These are phyloP conservation scores for Schizopora paradoxa DNA, from an alignment of 1,284 basidiomycete species.

Conservation along the genomic window DNA sequence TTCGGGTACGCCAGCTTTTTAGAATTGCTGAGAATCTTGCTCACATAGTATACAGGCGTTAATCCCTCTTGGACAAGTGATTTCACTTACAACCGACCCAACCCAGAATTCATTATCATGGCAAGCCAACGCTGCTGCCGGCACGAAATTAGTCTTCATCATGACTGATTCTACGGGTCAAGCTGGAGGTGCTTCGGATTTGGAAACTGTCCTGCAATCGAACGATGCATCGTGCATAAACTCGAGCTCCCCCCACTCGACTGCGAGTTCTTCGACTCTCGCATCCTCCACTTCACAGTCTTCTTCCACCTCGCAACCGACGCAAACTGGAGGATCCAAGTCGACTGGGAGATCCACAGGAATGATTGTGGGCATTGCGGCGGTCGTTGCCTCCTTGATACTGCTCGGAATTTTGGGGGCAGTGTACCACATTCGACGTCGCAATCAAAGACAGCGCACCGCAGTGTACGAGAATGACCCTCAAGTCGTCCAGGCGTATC, in stretches of 20 bases:
- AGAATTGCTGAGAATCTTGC: background rate
- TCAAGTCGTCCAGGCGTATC: too few relatives aligned
- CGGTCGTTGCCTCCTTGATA: slow-evolving; percentile 46
- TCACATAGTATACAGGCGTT: slow-evolving; percentile 41
- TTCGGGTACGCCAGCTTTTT: slow-evolving; percentile 44
- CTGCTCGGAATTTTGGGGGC: slow-evolving; percentile 45
- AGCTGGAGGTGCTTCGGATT: slow-evolving; percentile 53
- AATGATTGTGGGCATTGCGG: slow-evolving; percentile 47
- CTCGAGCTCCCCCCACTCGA: slow-evolving; percentile 45
- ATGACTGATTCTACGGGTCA: slow-evolving; percentile 52
- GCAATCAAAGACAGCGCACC: too few relatives aligned
- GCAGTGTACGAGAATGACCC: too few relatives aligned
- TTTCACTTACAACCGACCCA: slow-evolving; percentile 40
- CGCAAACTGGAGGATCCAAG: too few relatives aligned
- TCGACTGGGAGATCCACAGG: slow-evolving; percentile 46
- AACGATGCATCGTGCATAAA: slow-evolving; percentile 50
- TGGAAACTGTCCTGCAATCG: slow-evolving; percentile 40
- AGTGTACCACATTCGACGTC: slow-evolving; percentile 38
- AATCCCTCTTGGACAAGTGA: slow-evolving; percentile 55
- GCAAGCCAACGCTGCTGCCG: slow-evolving; percentile 49
- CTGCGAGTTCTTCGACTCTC: slow-evolving; percentile 28
- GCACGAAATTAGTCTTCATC: slow-evolving; percentile 54
- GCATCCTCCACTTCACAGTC: too few relatives aligned
- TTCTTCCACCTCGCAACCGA: too few relatives aligned
- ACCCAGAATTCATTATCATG: slow-evolving; percentile 46